phyloP scores from a whole-genome alignment of 2,329 filamentous ascomycete species.

The Fusarium mangiferae region DNA sequence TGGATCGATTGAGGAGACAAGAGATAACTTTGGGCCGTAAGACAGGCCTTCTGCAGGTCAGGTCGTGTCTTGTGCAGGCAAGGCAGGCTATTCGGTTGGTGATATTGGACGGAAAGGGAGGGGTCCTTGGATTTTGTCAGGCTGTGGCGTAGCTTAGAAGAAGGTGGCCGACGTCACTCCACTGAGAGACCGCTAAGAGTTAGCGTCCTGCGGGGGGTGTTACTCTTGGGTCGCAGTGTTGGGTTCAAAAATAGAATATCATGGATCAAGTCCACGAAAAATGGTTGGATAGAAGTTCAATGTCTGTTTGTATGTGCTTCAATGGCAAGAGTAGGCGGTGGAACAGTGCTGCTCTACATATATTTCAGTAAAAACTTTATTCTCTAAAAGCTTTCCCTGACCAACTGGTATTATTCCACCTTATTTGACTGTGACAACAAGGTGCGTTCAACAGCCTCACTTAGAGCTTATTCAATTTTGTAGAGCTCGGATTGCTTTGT shows the following conservation, averaged over 20 bases:
- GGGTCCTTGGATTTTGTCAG: slow-evolving; percentile 29
- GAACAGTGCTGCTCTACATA: no score
- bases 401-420: not conserved
- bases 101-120: slow-evolving; percentile 11
- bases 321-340: not conserved
- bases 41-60: slow-evolving; percentile 16
- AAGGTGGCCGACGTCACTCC: slow-evolving; percentile 29
- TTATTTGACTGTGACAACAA: not conserved
- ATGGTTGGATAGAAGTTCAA: not conserved
- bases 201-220: slow-evolving; percentile 32
- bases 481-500: not conserved
- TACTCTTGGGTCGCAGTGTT: not conserved
- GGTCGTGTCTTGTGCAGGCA: slow-evolving; percentile 17
- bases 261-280: not conserved
- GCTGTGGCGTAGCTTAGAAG: slow-evolving; percentile 9
- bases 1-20: not conserved
- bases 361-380: not conserved
- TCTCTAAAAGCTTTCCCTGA: not conserved
- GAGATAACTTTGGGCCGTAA: not conserved
- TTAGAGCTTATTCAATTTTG: not conserved
- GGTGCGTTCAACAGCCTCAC: not conserved
- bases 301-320: not conserved
- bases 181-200: slow-evolving; percentile 26
- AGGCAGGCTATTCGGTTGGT: slow-evolving; percentile 7
- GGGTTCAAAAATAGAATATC: slow-evolving; percentile 21